Evolutionary conservation across 257 asterid species (phyloP).

Genomic region (Gardenia jasminoides): DNA sequence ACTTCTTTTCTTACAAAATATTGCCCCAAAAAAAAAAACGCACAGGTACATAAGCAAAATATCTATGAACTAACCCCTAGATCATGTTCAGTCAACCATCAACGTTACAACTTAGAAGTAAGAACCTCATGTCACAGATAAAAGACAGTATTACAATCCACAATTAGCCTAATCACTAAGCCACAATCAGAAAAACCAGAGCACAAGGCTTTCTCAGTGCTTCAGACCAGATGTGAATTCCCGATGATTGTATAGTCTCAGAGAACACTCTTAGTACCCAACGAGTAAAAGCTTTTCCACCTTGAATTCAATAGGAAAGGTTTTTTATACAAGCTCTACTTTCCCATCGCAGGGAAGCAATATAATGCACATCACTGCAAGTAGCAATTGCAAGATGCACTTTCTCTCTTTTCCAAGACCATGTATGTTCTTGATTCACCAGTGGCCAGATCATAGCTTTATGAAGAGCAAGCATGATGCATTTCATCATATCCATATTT

Average conservation of each 20-base stretch:
- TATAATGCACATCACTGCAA: not conserved
- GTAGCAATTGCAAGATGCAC: not conserved
- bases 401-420: not conserved
- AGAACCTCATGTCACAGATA: not conserved
- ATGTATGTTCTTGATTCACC: not conserved
- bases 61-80: not conserved
- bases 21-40: not conserved
- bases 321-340: not conserved
- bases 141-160: not conserved
- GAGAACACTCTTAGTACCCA: not conserved
- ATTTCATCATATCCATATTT: not conserved
- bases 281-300: not conserved
- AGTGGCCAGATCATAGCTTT: not conserved
- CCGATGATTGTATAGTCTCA: not conserved
- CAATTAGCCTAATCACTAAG: not conserved
- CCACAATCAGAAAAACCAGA: not conserved
- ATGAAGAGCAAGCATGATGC: not conserved
- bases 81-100: not conserved
- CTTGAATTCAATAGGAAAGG: not conserved
- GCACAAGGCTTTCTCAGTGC: not conserved
- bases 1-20: not conserved
- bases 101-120: not conserved
- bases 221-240: not conserved
- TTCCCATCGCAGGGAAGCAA: not conserved
- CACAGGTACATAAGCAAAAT: not conserved